Percentiles rank a stretch among this genome's conserved stretches.
Conservation (phyloP, 2,329 filamentous ascomycete species). For the Scleromitrula shiraiana region DNA sequence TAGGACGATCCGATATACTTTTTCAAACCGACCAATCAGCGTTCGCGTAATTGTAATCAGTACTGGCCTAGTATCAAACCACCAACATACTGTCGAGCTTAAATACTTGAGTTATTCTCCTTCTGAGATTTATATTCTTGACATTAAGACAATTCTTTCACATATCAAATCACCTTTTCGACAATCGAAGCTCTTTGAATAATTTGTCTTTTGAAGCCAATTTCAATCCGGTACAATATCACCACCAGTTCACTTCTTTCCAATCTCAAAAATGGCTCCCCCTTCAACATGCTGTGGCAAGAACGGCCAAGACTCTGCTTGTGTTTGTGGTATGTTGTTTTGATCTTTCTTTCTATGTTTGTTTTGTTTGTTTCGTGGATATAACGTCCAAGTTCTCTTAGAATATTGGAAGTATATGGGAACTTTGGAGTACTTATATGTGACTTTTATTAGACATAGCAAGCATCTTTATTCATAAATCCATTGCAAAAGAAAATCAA, state of each 20-base stretch:
- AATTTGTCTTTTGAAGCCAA: background rate
- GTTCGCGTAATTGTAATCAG: background rate
- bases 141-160: too few relatives aligned
- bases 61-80: background rate
- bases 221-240: background rate
- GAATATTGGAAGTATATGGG: background rate
- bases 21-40: background rate
- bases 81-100: background rate
- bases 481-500: background rate
- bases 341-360: background rate
- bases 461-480: background rate
- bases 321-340: slow-evolving; percentile 24
- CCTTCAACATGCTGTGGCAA: slow-evolving; percentile 28
- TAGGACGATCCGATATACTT: too few relatives aligned
- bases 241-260: background rate
- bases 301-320: slow-evolving; percentile 19
- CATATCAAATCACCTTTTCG: too few relatives aligned
- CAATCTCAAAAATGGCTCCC: slow-evolving; percentile 21
- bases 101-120: background rate
- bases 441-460: background rate
- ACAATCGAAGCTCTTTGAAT: too few relatives aligned
- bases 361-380: background rate
- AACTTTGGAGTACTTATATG: background rate
- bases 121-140: background rate
- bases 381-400: too few relatives aligned